A percentile compares a stretch with the other conserved stretches of the same genome.
phyloP scores from a whole-genome alignment of 495 filamentous ascomycete genomes.

The Penicillium angulare region DNA sequence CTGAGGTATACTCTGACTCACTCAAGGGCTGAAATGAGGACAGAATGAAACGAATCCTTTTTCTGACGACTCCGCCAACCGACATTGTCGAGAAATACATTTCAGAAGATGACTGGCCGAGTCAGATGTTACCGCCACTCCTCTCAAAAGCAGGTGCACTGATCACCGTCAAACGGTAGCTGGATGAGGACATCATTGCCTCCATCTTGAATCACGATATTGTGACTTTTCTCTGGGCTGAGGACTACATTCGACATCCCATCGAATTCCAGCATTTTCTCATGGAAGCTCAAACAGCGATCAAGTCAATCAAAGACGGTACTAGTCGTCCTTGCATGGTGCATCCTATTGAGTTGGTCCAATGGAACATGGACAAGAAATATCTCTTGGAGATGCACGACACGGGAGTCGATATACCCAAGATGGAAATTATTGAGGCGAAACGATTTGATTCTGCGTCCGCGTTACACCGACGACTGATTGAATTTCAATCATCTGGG shows the following conservation, averaged over 20 bases:
- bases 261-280: neutral
- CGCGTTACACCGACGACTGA: constrained; percentile 1
- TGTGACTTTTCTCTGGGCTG: constrained; percentile 4
- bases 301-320: neutral
- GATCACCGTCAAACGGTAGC: constrained; percentile 1
- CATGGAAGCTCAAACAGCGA: neutral
- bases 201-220: neutral
- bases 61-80: neutral
- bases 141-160: neutral
- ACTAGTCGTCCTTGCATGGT: constrained; percentile 3
- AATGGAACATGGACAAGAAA: constrained; percentile 7
- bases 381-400: constrained; percentile 3
- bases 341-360: constrained; percentile 1
- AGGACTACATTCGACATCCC: constrained; percentile 1
- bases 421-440: neutral
- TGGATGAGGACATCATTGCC: constrained; percentile 2
- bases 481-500: constrained; percentile 1
- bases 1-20: too few species aligned
- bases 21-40: too few species aligned
- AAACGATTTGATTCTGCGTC: neutral
- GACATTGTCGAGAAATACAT: neutral
- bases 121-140: neutral
- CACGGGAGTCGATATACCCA: neutral
- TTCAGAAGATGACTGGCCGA: neutral
- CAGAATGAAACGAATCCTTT: constrained; percentile 4